A percentile compares a stretch with the other conserved stretches of the same genome.
phyloP scores from a whole-genome alignment of 495 filamentous ascomycete genomes.

The Penicillium lagena region DNA sequence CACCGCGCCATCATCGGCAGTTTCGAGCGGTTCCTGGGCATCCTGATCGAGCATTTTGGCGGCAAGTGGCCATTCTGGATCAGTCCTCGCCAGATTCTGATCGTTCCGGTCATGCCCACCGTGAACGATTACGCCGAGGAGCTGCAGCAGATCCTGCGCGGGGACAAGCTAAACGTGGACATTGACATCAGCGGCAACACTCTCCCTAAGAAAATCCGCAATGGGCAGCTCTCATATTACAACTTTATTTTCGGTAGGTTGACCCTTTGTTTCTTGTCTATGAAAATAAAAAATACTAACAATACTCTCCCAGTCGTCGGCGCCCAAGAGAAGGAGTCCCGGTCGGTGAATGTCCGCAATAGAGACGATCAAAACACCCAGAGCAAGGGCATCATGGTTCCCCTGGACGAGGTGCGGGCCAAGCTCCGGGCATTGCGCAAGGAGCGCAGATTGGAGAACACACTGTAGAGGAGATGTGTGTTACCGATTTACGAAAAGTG shows the following conservation, averaged over 20 bases:
- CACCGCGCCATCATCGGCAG: constrained; percentile 92
- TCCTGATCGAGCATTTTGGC: constrained; percentile 89
- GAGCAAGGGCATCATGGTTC: constrained; percentile 62
- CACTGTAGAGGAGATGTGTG: constrained; percentile 21
- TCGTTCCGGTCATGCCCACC: constrained; percentile 84
- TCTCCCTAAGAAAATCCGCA: constrained; percentile 92
- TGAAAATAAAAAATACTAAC: not conserved
- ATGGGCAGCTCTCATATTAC: constrained; percentile 79
- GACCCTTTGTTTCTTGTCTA: not conserved
- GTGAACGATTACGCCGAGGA: constrained; percentile 83
- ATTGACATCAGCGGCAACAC: constrained; percentile 87
- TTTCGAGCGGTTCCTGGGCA: constrained; percentile 92
- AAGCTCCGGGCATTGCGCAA: constrained; percentile 68
- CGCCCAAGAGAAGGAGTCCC: constrained; percentile 67
- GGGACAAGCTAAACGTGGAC: constrained; percentile 67
- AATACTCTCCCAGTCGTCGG: constrained; percentile 60
- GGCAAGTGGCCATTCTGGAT: constrained; percentile 99
- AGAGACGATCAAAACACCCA: constrained; percentile 82
- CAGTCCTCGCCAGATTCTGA: constrained; percentile 82
- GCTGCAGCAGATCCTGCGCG: constrained; percentile 52
- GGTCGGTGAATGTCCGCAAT: constrained; percentile 84
- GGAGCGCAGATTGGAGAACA: constrained; percentile 52
- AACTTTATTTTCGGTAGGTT: constrained; percentile 77
- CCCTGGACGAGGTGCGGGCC: constrained; percentile 67
- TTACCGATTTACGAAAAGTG: constrained; percentile 10